These are phyloP conservation scores for Boletus vermiculosoides DNA, from an alignment of 768 basidiomycete genomes.

Conservation along the genomic window DNA sequence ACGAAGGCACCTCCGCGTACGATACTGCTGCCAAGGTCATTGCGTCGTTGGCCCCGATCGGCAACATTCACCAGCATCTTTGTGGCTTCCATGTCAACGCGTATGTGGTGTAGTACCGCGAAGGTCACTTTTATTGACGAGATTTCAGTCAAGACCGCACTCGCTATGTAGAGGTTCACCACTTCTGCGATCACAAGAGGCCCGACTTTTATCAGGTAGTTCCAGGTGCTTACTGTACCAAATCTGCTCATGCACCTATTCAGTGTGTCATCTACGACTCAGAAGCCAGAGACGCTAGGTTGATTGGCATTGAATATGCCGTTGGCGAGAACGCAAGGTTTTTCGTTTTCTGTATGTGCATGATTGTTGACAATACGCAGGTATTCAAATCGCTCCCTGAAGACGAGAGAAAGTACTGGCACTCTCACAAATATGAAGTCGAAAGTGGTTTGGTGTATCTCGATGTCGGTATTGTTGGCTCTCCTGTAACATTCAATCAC, in stretches of 20 bases:
- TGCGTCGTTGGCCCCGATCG: slow-evolving; percentile 38
- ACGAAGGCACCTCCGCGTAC: slow-evolving; percentile 23
- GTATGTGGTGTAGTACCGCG: slow-evolving; percentile 14
- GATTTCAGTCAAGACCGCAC: slow-evolving; percentile 28
- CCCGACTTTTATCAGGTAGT: slow-evolving; percentile 39
- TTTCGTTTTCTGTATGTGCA: not conserved
- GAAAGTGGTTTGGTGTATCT: slow-evolving; percentile 37
- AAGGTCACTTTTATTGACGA: not conserved
- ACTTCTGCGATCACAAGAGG: slow-evolving; percentile 42
- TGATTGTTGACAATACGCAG: slow-evolving; percentile 11
- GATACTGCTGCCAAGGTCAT: slow-evolving; percentile 26
- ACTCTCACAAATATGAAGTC: slow-evolving; percentile 51
- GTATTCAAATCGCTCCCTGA: slow-evolving; percentile 40
- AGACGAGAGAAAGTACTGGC: slow-evolving; percentile 53
- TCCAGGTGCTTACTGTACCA: not conserved
- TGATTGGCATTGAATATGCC: slow-evolving; percentile 57
- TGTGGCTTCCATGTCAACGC: slow-evolving; percentile 38
- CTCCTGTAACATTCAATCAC: not conserved
- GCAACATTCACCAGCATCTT: slow-evolving; percentile 30
- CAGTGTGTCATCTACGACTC: slow-evolving; percentile 47
- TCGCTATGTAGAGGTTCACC: slow-evolving; percentile 43
- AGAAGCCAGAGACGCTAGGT: slow-evolving; percentile 40
- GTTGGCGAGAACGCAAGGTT: slow-evolving; percentile 36
- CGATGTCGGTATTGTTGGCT: slow-evolving; percentile 14
- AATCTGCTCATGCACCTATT: slow-evolving; percentile 32